phyloP scores from a whole-genome alignment of 2,329 filamentous ascomycete genomes.

The Colletotrichum ledebouriae region DNA sequence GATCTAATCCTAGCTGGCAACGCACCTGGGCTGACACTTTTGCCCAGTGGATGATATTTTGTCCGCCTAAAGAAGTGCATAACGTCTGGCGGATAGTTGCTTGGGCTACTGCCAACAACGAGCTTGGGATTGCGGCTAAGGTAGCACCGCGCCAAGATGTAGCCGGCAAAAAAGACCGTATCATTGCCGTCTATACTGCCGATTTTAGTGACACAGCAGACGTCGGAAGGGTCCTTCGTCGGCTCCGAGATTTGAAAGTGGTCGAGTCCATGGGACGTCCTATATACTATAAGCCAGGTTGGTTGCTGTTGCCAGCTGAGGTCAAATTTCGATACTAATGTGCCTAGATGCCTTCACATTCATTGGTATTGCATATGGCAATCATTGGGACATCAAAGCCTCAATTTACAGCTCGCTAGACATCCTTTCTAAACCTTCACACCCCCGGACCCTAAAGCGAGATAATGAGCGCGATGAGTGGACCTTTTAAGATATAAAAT shows the following conservation, averaged over 20 bases:
- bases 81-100: slow-evolving; percentile 76
- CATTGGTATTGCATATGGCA: slow-evolving; percentile 71
- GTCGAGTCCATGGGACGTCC: slow-evolving; percentile 60
- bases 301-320: neutral
- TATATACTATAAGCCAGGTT: slow-evolving; percentile 85
- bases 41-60: slow-evolving; percentile 81
- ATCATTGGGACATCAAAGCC: slow-evolving; percentile 73
- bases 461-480: neutral
- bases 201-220: slow-evolving; percentile 80
- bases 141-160: slow-evolving; percentile 70
- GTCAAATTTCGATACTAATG: slow-evolving; percentile 50
- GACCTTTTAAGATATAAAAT: too few relatives aligned
- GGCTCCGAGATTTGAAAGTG: slow-evolving; percentile 73
- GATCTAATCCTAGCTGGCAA: neutral
- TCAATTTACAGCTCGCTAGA: slow-evolving; percentile 67
- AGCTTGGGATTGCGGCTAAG: slow-evolving; percentile 81
- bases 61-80: slow-evolving; percentile 65
- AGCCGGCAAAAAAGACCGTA: slow-evolving; percentile 59
- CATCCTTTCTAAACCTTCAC: slow-evolving; percentile 46
- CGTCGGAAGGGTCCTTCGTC: slow-evolving; percentile 75
- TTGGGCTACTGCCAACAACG: slow-evolving; percentile 74
- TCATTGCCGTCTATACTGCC: slow-evolving; percentile 84
- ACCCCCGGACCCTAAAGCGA: neutral
- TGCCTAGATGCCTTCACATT: slow-evolving; percentile 75
- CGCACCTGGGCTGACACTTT: slow-evolving; percentile 5